phyloP scores from a whole-genome alignment of 192 early-diverging fungal genomes.

The Coemansia sp. region DNA sequence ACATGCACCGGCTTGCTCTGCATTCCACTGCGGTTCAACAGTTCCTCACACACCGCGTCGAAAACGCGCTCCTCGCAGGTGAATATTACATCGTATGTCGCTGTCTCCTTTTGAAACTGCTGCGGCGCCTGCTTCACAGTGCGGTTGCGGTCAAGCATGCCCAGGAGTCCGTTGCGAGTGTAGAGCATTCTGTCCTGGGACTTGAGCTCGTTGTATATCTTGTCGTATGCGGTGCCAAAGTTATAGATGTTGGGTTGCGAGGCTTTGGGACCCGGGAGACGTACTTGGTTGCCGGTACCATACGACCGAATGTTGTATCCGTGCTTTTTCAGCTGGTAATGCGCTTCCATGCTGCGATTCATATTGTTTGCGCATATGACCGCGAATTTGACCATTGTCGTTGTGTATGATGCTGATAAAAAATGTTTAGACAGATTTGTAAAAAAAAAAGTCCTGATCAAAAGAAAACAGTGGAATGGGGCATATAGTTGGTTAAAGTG shows the following conservation, averaged over 20 bases:
- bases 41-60: conserved; percentile 91
- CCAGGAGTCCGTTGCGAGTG: conserved; percentile 82
- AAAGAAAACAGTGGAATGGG: no score
- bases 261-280: conserved; percentile 84
- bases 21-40: conserved; percentile 68
- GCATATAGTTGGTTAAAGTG: no score
- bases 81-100: conserved; percentile 88
- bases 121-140: conserved; percentile 89
- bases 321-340: conserved; percentile 71
- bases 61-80: conserved; percentile 97
- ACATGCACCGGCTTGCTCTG: conserved; percentile 82
- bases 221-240: conserved; percentile 92
- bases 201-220: conserved; percentile 83
- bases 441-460: no score
- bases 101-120: conserved; percentile 75
- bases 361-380: conserved; percentile 97
- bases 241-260: conserved; percentile 89
- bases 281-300: conserved; percentile 89
- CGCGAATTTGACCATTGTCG: conserved; percentile 76
- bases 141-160: conserved; percentile 95
- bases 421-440: neutral
- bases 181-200: conserved; percentile 73
- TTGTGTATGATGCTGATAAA: conserved; percentile 1
- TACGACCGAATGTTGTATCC: conserved; percentile 86
- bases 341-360: conserved; percentile 97